Percentiles rank a stretch among this genome's conserved stretches.
Evolutionary conservation across 2,329 filamentous ascomycete genomes (phyloP).

Genomic region (Phyllosticta citribraziliensis): DNA sequence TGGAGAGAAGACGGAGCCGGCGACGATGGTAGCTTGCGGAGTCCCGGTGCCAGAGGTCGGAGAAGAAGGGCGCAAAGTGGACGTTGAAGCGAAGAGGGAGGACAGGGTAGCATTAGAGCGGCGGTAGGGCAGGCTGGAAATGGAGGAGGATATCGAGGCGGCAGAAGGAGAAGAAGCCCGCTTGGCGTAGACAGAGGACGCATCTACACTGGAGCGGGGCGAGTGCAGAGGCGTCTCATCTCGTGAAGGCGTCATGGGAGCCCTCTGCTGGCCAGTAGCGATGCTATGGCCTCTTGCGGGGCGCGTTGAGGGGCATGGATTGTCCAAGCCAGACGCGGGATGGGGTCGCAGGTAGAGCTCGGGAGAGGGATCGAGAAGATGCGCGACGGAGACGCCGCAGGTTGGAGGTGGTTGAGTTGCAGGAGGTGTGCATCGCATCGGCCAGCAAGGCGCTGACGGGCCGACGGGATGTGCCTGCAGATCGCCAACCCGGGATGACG

Average conservation of each 20-base stretch:
- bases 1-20: conserved; percentile 37
- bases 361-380: conserved; percentile 1
- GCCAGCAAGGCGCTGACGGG: conserved; percentile 6
- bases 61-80: conserved; percentile 31
- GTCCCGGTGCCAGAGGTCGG: conserved; percentile 35
- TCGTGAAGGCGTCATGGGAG: conserved; percentile 30
- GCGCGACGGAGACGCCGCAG: not conserved
- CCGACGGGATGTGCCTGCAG: conserved; percentile 9
- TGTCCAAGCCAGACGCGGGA: not conserved
- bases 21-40: conserved; percentile 25
- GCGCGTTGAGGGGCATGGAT: conserved; percentile 10
- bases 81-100: conserved; percentile 43
- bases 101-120: conserved; percentile 43
- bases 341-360: not conserved
- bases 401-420: not conserved
- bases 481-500: not conserved
- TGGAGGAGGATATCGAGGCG: conserved; percentile 38
- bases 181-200: conserved; percentile 52
- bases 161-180: conserved; percentile 47
- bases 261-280: conserved; percentile 13
- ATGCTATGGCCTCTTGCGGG: conserved; percentile 3
- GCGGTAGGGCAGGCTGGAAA: conserved; percentile 46
- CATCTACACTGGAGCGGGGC: conserved; percentile 44
- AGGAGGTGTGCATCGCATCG: conserved; percentile 7
- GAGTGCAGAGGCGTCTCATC: conserved; percentile 27